Base-by-base conservation (phyloP, 148 eudicot species). In the Fagopyrum tataricum region DNA sequence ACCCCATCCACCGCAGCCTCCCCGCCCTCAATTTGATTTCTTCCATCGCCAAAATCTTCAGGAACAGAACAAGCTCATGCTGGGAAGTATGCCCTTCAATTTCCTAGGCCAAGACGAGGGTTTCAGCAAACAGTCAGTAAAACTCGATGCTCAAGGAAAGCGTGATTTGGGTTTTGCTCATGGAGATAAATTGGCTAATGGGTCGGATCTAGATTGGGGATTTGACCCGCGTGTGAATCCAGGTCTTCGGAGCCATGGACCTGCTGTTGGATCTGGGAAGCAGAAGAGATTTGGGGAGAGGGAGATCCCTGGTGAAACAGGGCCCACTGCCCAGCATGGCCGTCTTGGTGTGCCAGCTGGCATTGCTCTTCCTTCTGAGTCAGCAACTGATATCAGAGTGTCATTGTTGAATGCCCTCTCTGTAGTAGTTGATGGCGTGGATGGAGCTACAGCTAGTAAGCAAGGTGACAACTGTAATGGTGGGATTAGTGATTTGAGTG, bases 401-500 rank as follows among this genome's bases (percentile, higher is more conserved):
- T 85, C 97, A 5, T 59, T 81, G 80, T 51, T 73, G 79, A 80
- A 55, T 17, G 72, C 77, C 67, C 85, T 80, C 74, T 76, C 59
- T 79, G 81, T 74, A 55, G 78, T 61, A n/a, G 77, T 13, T 46
- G 59, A 24, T 66, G 49, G 21, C 39, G 72, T 48, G 44, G 77
- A 46, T 44, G 20, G 62, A 9, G 42, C 7, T n/a, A 18, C 23
- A 31, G 13, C 37, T 40, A 79, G 73, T 61, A 72, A 74, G 40
- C 59, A 59, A 48, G 66, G 48, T 18, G 66, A 49, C 51, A 37
- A 40, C 47, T 12, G 43, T 67, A 75, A 10, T 23, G 82, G 76
- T 66, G 85, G 84, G 64, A 67, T 82, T 73, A 90, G 85, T 75
- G 88, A 85, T 44, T 78, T 85, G 79, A 86, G 84, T 76, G 96